Conservation (phyloP, 345 rosid genomes). For the Angophora floribunda region DNA sequence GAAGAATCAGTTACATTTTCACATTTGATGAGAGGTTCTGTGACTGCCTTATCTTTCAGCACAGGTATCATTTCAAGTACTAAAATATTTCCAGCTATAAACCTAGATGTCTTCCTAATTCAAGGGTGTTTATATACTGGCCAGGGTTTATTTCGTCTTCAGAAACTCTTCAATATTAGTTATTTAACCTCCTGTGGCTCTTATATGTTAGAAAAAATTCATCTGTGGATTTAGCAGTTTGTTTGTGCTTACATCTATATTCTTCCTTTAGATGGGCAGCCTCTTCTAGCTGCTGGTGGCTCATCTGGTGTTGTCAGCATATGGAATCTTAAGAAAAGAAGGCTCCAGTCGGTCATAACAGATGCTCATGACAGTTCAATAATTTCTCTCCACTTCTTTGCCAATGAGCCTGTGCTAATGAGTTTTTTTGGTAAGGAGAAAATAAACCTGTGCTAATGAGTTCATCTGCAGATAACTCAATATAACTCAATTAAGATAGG, state of each 20-base stretch:
- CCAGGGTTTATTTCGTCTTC: not conserved
- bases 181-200: not conserved
- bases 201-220: not conserved
- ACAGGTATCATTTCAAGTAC: conserved; percentile 38
- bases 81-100: not conserved
- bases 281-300: conserved; percentile 89
- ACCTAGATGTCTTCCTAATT: not conserved
- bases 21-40: conserved; percentile 75
- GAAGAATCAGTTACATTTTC: conserved; percentile 64
- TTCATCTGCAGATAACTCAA: conserved; percentile 81
- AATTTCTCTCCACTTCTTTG: conserved; percentile 73
- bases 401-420: conserved; percentile 93
- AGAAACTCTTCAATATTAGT: not conserved
- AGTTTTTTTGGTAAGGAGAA: too few relatives aligned
- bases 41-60: conserved; percentile 71
- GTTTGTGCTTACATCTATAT: not conserved
- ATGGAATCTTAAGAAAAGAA: conserved; percentile 92
- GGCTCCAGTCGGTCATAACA: conserved; percentile 74
- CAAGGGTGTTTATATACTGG: not conserved
- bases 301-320: conserved; percentile 93
- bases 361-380: conserved; percentile 92
- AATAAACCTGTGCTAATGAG: conserved; percentile 98
- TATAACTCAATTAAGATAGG: conserved; percentile 90
- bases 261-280: conserved; percentile 63
- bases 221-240: not conserved